These are phyloP conservation scores for Fraxinus quadrangulata DNA, from an alignment of 257 asterid species.

Conservation along the genomic window DNA sequence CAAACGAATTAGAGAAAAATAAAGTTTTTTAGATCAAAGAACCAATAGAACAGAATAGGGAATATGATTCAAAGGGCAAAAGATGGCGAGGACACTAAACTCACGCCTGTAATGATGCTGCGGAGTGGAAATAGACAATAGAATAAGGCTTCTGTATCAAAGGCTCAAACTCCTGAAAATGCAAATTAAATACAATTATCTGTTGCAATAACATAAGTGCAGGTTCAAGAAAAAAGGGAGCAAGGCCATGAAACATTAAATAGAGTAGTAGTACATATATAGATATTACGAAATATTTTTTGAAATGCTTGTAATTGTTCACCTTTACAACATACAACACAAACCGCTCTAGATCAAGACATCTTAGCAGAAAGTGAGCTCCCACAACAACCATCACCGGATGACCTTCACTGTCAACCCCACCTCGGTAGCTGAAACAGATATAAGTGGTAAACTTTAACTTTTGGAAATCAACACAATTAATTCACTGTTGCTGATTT, in stretches of 20 bases:
- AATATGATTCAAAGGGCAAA: no score
- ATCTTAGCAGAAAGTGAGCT: conserved; percentile 90
- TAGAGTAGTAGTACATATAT: neutral
- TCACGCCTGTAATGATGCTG: conserved; percentile 85
- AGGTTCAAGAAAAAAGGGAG: conserved; percentile 7
- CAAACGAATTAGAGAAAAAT: no score
- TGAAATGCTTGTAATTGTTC: conserved; percentile 25
- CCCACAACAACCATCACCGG: conserved; percentile 96
- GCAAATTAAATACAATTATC: conserved; percentile 22
- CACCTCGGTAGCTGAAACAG: conserved; percentile 83
- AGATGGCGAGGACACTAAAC: conserved; percentile 23
- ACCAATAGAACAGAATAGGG: neutral
- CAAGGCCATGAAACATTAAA: conserved; percentile 15
- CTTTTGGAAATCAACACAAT: conserved; percentile 8
- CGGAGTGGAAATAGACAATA: conserved; percentile 90
- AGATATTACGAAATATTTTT: neutral
- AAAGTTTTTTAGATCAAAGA: neutral
- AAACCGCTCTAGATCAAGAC: conserved; percentile 93
- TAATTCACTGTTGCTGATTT: neutral
- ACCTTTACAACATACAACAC: conserved; percentile 82
- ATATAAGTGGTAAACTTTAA: neutral
- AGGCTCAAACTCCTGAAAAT: conserved; percentile 92
- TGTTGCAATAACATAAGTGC: neutral
- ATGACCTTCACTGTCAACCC: conserved; percentile 87
- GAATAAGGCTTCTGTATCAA: conserved; percentile 94